Evolutionary conservation across 106 monocot species (phyloP).

Genomic region (Dendrobium catenatum): DNA sequence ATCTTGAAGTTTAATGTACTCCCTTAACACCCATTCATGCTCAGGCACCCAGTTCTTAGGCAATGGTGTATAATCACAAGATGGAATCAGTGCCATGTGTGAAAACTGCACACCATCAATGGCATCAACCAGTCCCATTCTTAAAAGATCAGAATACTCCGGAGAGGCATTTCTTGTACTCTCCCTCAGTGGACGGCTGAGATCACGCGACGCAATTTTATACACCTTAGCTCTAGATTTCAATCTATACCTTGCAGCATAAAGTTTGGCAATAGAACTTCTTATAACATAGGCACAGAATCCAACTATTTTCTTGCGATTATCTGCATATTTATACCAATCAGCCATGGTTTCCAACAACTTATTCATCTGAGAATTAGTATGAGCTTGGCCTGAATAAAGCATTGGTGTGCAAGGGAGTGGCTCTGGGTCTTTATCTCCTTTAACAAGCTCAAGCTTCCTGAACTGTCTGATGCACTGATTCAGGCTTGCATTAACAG

Average conservation of each 20-base stretch:
- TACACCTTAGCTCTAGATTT: slow-evolving; percentile 98
- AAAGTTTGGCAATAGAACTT: slow-evolving; percentile 92
- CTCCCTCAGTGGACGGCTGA: slow-evolving; percentile 73
- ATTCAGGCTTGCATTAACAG: slow-evolving; percentile 74
- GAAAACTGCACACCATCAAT: slow-evolving; percentile 95
- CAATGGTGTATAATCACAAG: slow-evolving; percentile 90
- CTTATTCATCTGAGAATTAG: slow-evolving; percentile 98
- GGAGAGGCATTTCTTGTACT: slow-evolving; percentile 57
- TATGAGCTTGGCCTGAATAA: slow-evolving; percentile 92
- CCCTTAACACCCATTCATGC: slow-evolving; percentile 55
- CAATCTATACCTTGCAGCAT: slow-evolving; percentile 86
- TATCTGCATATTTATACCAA: slow-evolving; percentile 95
- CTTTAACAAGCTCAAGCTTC: slow-evolving; percentile 81
- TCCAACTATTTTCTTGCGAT: slow-evolving; percentile 89
- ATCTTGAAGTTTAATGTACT: slow-evolving; percentile 76
- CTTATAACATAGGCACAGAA: slow-evolving; percentile 93
- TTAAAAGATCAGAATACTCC: slow-evolving; percentile 87
- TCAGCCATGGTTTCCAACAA: slow-evolving; percentile 94
- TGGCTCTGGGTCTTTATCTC: slow-evolving; percentile 89
- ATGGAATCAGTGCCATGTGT: slow-evolving; percentile 78
- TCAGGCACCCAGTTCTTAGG: slow-evolving; percentile 82
- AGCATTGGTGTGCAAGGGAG: slow-evolving; percentile 91
- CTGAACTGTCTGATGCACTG: slow-evolving; percentile 69
- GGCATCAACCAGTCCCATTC: slow-evolving; percentile 92
- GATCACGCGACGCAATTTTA: slow-evolving; percentile 71